Evolutionary conservation across 1,139 yeast genomes (phyloP), one percentile per base, ranked within the genome.

Genomic region (Lodderomyces beijingensis): DNA sequence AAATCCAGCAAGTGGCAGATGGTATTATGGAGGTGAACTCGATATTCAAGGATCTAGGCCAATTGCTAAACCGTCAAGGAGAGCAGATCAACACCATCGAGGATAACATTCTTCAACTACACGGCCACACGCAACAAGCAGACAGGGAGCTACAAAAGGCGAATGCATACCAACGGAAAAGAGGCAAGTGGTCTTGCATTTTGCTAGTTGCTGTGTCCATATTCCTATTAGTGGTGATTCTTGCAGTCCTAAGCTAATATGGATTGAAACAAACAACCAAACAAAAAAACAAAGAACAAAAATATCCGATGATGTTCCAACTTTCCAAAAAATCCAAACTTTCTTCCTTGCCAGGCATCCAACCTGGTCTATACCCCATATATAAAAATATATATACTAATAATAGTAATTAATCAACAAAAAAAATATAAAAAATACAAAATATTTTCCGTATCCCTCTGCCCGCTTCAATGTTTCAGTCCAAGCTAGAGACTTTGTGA

Each of bases 1-100:
- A 86, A 40, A 83, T 88, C 18, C 68, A 70, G 23, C 79, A 74
- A 41, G 83, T 88, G 5, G 77, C 83, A 27, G 75, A 77, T 32
- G 94, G 95, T 0, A 85, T 88, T 5, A 70, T 70, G 39, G 96
- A 88, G 46, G 87, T 88, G 30, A 87, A 88, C 51, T 70, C 88
- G 5, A 87, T 88, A 2, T 88, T 87, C 55, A 78, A 79, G 43
- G 95, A 87, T 46, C 59, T 88, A 41, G 88, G 88, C 11, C 72
- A 77, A 26, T 59, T 88, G 45, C 93, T 88, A 1, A 68, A 71
- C 34, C 91, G 85, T 50, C 96, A 88, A 52, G 95, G 95, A 4
- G 79, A 75, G 25, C 89, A 84, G 44, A 70, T 88, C 17, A 95
- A 86, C 50, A 75, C 87, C 0, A 77, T 88, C 12, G 96, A 87